Base-by-base conservation (phyloP, 163 green algal genomes). In the Trebouxia gelatinosa region DNA sequence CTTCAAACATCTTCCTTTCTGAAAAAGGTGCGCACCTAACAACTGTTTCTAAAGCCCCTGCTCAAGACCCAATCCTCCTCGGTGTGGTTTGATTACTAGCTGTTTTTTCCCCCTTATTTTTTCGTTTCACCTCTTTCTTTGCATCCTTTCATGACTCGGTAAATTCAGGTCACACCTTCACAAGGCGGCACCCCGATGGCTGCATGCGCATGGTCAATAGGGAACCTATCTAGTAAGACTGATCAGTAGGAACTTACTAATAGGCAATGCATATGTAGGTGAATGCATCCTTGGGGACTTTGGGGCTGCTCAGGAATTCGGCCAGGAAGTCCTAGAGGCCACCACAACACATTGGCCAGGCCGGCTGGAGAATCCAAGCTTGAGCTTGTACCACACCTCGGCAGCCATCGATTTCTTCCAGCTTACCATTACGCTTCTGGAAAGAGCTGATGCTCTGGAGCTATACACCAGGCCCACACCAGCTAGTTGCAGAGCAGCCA, bases 11-110 rank as follows among this genome's bases (percentile, higher is more conserved):
- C 16, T 75, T 50, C 35, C 32, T 50, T 57, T 40, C 38, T 58
- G 32, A 31, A 75, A 75, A 26, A 75, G 34, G 66, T 75, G 26
- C 50, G 37, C 32, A 75, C n/a, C n/a, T n/a, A n/a, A n/a, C n/a
- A n/a, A n/a, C n/a, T n/a, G n/a, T n/a, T n/a, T n/a, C n/a, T n/a
- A n/a, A n/a, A n/a, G 21, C 66, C 50, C 13, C 35, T 54, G 66
- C 50, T 50, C 2, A 21, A 54, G 26, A 16, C 28, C 17, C 21
- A 48, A 5, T 37, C 40, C 26, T 61, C 21, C 28, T 61, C 28
- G 21, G 28, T 31, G 50, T 23, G n/a, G 21, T 61, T 61, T 61
- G 50, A 31, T 19, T 19, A 19, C 50, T 61, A 31, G 50, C 4
- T 11, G 21, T n/a, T 19, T 11, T 31, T 31, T 31, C 28, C 7